phyloP scores from a whole-genome alignment of 106 monocot genomes.

The Allium cepa region DNA sequence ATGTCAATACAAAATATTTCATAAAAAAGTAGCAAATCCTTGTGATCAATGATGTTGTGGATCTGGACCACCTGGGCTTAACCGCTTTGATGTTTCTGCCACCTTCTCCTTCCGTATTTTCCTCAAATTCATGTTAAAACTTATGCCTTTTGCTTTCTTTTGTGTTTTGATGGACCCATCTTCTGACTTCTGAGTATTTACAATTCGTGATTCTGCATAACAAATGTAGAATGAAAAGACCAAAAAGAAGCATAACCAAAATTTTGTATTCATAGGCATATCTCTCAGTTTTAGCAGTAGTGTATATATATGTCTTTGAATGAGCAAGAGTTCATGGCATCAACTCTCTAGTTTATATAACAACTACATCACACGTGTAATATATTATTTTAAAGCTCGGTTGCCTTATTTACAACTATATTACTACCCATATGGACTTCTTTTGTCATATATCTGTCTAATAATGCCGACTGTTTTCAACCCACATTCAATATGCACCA shows the following conservation, averaged over 20 bases:
- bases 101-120: neutral
- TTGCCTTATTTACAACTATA: constrained; percentile 1
- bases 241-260: constrained; percentile 11
- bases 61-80: constrained; percentile 31
- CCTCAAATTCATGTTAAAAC: neutral
- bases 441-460: neutral
- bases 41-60: constrained; percentile 20
- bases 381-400: neutral
- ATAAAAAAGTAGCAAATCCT: neutral
- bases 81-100: constrained; percentile 12
- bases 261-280: neutral
- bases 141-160: neutral
- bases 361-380: neutral
- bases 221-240: constrained; percentile 5
- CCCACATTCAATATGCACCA: neutral
- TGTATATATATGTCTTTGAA: neutral
- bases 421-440: neutral
- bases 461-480: neutral
- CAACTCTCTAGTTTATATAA: constrained; percentile 14
- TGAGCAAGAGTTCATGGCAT: constrained; percentile 12
- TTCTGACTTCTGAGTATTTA: neutral
- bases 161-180: neutral
- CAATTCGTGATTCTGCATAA: constrained; percentile 5
- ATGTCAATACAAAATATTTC: neutral
- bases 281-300: neutral